These are phyloP conservation scores for Lupinus albus DNA, from an alignment of 306 rosid genomes.

Conservation along the genomic window DNA sequence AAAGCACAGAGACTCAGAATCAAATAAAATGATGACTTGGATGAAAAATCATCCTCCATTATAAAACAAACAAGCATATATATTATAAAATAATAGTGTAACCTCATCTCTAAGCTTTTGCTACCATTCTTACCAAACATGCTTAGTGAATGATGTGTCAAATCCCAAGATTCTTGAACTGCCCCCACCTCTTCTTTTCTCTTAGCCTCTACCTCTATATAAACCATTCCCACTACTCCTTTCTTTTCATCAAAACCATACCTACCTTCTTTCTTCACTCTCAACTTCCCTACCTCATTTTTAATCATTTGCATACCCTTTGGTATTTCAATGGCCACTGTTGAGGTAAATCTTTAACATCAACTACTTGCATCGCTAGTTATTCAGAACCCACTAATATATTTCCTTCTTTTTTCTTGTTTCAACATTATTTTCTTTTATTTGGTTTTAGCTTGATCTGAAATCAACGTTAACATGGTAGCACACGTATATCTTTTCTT, in stretches of 20 bases:
- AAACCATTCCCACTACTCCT: slow-evolving; percentile 42
- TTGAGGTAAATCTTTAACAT: slow-evolving; percentile 48
- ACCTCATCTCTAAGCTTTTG: slow-evolving; percentile 47
- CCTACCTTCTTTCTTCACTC: slow-evolving; percentile 13
- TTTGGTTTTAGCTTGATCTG: too few species aligned
- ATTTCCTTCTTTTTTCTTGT: too few species aligned
- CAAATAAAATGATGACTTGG: slow-evolving; percentile 54
- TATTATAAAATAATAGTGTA: slow-evolving; percentile 34
- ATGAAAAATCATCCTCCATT: slow-evolving; percentile 44
- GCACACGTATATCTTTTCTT: too few species aligned
- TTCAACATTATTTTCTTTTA: too few species aligned
- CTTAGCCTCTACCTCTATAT: slow-evolving; percentile 46
- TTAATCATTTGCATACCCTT: slow-evolving; percentile 28
- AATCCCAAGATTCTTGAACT: slow-evolving; percentile 68
- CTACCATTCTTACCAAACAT: slow-evolving; percentile 55
- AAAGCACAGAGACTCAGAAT: slow-evolving; percentile 62
- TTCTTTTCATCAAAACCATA: slow-evolving; percentile 37
- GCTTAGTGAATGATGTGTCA: slow-evolving; percentile 54
- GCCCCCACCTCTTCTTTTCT: slow-evolving; percentile 40
- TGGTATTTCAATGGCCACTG: slow-evolving; percentile 63
- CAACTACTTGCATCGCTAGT: too few species aligned
- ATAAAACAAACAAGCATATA: slow-evolving; percentile 16
- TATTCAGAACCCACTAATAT: too few species aligned
- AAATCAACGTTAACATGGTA: too few species aligned
- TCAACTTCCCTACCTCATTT: slow-evolving; percentile 4